Percentiles rank a stretch among this genome's conserved stretches.
These are phyloP conservation scores for Sclerotinia trifoliorum DNA, from an alignment of 2,329 filamentous ascomycete species.

Conservation along the genomic window DNA sequence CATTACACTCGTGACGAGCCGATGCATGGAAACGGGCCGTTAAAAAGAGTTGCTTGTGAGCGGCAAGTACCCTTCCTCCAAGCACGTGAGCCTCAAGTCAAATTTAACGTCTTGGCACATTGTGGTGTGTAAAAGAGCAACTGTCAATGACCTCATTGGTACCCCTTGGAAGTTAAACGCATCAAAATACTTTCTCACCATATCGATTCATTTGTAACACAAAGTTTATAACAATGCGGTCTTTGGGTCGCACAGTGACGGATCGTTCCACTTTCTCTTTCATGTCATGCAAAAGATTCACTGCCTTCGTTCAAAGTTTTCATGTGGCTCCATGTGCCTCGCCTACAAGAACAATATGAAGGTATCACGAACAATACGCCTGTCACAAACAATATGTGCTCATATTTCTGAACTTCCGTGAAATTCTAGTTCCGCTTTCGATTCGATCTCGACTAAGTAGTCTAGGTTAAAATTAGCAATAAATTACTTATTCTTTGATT, in stretches of 20 bases:
- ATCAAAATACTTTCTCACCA: not conserved
- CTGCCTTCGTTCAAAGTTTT: not conserved
- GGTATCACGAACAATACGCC: conserved; percentile 20
- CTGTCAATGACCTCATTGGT: not conserved
- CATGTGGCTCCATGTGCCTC: conserved; percentile 17
- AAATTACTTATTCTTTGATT: not conserved
- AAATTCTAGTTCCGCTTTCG: not conserved
- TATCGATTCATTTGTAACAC: not conserved
- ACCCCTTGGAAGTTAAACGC: not conserved
- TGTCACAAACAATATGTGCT: conserved; percentile 5
- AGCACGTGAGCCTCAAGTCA: not conserved
- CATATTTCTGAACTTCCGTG: not conserved
- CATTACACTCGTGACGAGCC: not conserved
- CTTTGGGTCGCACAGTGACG: conserved; percentile 34
- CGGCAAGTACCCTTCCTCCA: not conserved
- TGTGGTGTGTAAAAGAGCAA: not conserved
- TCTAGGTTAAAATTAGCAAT: conserved; percentile 3
- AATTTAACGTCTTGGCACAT: not conserved
- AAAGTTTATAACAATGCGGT: conserved; percentile 36
- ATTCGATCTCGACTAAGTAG: not conserved
- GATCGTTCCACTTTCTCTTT: conserved; percentile 45
- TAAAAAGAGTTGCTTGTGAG: not conserved
- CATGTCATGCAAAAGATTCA: conserved; percentile 11
- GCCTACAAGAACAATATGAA: conserved; percentile 20
- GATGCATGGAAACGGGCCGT: conserved; percentile 2